Percentiles rank a stretch among this genome's conserved stretches.
Conservation (phyloP, 2,329 filamentous ascomycete species). For the Geosmithia flava region DNA sequence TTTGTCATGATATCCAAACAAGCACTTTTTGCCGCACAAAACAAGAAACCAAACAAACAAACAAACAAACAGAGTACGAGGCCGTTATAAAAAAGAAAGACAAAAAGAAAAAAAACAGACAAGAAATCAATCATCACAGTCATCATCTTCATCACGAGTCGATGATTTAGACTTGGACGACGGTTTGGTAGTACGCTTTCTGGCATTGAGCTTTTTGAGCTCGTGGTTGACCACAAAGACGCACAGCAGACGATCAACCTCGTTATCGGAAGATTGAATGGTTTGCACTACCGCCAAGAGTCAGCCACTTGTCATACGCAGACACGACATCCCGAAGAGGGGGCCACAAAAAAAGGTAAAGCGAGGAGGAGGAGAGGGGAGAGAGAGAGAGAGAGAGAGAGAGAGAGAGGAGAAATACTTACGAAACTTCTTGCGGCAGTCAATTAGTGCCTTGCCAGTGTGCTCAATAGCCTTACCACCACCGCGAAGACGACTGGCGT, state of each 20-base stretch:
- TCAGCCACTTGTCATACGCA: not conserved
- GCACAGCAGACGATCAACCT: conserved; percentile 19
- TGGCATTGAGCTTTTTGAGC: conserved; percentile 24
- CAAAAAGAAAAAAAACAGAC: conserved; percentile 1
- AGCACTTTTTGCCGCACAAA: not conserved
- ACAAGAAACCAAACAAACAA: not conserved
- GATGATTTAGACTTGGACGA: conserved; percentile 12
- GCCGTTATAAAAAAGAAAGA: conserved; percentile 2
- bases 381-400: not conserved
- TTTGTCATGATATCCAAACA: not conserved
- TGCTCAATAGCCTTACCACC: conserved; percentile 15
- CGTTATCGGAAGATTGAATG: conserved; percentile 16
- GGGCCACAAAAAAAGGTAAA: no score
- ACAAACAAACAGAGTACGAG: not conserved
- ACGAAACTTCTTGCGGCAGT: conserved; percentile 22
- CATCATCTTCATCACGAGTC: conserved; percentile 5
- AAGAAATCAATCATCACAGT: conserved; percentile 11
- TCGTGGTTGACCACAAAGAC: conserved; percentile 24
- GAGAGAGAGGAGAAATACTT: conserved; percentile 6
- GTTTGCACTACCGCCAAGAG: conserved; percentile 12
- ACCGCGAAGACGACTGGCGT: conserved; percentile 13
- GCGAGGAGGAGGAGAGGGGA: not conserved
- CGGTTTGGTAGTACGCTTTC: conserved; percentile 14
- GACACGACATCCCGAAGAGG: no score
- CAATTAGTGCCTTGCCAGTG: conserved; percentile 17